Base-by-base conservation (phyloP, 2,329 filamentous ascomycete species). In the Colletotrichum sp. region DNA sequence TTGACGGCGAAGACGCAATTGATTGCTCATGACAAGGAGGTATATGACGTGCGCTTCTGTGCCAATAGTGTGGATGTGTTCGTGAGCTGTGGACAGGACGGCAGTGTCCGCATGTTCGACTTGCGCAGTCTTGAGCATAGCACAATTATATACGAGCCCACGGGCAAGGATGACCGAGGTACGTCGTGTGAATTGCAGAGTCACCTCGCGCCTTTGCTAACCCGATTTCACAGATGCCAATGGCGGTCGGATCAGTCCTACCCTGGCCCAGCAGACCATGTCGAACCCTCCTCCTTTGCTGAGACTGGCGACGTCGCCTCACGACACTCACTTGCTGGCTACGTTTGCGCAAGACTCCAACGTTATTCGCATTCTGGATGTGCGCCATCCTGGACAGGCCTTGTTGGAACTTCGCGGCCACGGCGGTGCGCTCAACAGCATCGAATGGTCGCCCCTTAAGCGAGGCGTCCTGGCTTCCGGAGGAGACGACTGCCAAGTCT, bases 31-130 rank as follows among this genome's bases (percentile, higher is more conserved):
- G 97, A 99, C 87, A 99, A 99, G 85, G 97, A 99, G 85, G 97
- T 99, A 8, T 99, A 98, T 82, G 97, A 99, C 83, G 97, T 99
- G 64, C 93, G 97, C 24, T 99, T 99, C 86, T 99, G 97, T 86
- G 97, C 97, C 65, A 97, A 98, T 80, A 98, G 96, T 80, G 95
- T 98, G n/a, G 97, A 99, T 81, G 96, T 99, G 2, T 99, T 99
- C 84, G 97, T 99, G 36, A 98, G 95, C 84, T 99, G 97, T 84
- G 97, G 97, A 68, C 96, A 98, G 72, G 97, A 99, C 83, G 97
- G 97, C 52, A 99, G 96, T 84, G 97, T 99, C 30, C 93, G 97
- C 80, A 99, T 99, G 97, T 99, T 99, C 85, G 97, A 99, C 85
- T 89, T 99, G 77, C 92, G 97, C 82, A 99, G 96, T 84, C 87